Percentiles rank a stretch among this genome's conserved stretches.
phyloP scores from a whole-genome alignment of 768 basidiomycete genomes.

The Boletus pseudo-olivaceus region DNA sequence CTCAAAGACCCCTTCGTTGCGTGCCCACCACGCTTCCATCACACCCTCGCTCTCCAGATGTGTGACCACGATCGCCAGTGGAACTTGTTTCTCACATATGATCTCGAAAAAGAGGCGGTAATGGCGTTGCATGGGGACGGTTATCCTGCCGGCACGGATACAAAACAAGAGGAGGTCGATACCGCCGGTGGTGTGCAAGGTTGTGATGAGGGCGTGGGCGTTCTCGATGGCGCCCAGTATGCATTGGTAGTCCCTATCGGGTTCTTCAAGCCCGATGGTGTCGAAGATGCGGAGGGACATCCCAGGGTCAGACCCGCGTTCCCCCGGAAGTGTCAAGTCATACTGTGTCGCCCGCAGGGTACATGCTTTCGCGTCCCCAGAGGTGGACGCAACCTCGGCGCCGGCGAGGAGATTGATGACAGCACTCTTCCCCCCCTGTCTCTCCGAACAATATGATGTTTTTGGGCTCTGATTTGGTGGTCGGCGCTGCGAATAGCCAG shows the following conservation, averaged over 20 bases:
- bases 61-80: not conserved
- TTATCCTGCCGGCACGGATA: not conserved
- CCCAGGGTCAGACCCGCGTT: not conserved
- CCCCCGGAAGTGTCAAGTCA: not conserved
- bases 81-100: not conserved
- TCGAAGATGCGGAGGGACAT: not conserved
- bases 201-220: not conserved
- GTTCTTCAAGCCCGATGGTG: slow-evolving; percentile 1
- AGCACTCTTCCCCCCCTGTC: slow-evolving; percentile 3
- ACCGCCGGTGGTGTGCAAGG: not conserved
- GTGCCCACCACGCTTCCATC: not conserved
- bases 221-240: not conserved
- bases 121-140: not conserved
- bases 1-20: not conserved
- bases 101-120: not conserved
- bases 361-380: not conserved
- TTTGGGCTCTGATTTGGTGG: not conserved
- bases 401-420: slow-evolving; percentile 1
- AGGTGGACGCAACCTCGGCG: not conserved
- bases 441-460: slow-evolving; percentile 7
- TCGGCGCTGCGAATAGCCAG: not conserved
- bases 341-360: not conserved
- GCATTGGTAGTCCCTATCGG: not conserved
- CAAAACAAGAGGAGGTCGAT: not conserved
- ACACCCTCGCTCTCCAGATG: not conserved